phyloP scores from a whole-genome alignment of 2,329 filamentous ascomycete genomes.

The Camptophora hylomeconis region DNA sequence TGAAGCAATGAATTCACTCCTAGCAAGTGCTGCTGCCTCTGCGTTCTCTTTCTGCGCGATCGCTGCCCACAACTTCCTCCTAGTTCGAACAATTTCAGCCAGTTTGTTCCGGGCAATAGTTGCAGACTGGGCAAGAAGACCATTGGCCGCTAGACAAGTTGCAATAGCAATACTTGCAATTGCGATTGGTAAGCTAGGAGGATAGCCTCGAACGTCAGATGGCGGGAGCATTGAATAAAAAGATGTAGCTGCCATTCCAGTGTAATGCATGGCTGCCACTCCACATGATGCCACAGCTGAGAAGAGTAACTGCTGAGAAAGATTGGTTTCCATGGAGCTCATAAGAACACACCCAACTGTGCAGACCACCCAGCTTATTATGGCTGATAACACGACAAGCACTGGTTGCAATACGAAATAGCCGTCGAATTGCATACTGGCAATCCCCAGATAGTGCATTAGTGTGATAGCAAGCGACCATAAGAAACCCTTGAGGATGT shows the following conservation, averaged over 20 bases:
- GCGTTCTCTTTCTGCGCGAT: slow-evolving; percentile 24
- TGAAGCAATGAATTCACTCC: slow-evolving; percentile 24
- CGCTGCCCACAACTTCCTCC: slow-evolving; percentile 21
- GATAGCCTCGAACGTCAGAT: slow-evolving; percentile 20
- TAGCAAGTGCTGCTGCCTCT: slow-evolving; percentile 21
- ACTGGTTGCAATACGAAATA: slow-evolving; percentile 16
- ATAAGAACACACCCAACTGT: slow-evolving; percentile 22
- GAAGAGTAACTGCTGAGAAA: slow-evolving; percentile 22
- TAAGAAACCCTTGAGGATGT: slow-evolving; percentile 20
- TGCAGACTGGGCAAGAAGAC: slow-evolving; percentile 23
- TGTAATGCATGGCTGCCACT: slow-evolving; percentile 25
- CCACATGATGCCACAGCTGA: slow-evolving; percentile 21
- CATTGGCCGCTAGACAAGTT: slow-evolving; percentile 24
- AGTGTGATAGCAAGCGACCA: slow-evolving; percentile 23
- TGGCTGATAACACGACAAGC: slow-evolving; percentile 20
- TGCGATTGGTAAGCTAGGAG: slow-evolving; percentile 20
- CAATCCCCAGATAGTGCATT: slow-evolving; percentile 24
- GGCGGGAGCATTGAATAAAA: slow-evolving; percentile 20
- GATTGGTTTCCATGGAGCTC: slow-evolving; percentile 21
- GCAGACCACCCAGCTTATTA: slow-evolving; percentile 24
- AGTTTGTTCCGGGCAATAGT: slow-evolving; percentile 24
- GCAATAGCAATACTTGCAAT: slow-evolving; percentile 22
- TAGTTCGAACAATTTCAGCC: slow-evolving; percentile 22
- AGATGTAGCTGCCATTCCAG: slow-evolving; percentile 21
- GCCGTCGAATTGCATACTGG: slow-evolving; percentile 21